A percentile compares a stretch with the other conserved stretches of the same genome.
Conservation (phyloP, 805 yeast genomes). For the Suhomyces xylopsoci region DNA sequence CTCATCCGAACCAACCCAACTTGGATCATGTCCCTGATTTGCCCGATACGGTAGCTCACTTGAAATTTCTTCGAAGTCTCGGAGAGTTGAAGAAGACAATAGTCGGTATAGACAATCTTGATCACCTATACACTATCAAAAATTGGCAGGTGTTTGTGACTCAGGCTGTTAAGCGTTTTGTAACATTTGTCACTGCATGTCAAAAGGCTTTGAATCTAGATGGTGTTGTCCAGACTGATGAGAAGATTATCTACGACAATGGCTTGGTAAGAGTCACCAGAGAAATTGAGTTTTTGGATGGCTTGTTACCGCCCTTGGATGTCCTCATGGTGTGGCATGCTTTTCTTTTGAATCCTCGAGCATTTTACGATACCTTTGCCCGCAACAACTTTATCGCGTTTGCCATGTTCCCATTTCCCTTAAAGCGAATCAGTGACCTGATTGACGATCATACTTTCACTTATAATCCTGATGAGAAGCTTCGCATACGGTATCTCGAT, state of each 20-base stretch:
- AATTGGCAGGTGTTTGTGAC: conserved; percentile 23
- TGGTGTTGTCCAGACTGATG: not conserved
- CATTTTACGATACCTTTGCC: conserved; percentile 13
- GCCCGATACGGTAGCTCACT: conserved; percentile 19
- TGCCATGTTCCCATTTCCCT: conserved; percentile 18
- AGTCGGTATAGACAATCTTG: not conserved
- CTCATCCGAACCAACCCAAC: not conserved
- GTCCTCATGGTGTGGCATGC: conserved; percentile 24
- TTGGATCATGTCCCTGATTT: conserved; percentile 7
- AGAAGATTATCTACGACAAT: conserved; percentile 2
- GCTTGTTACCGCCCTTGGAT: conserved; percentile 21
- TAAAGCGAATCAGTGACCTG: conserved; percentile 6
- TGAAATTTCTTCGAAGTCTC: conserved; percentile 22
- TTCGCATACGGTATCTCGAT: conserved; percentile 6
- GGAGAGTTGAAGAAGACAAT: conserved; percentile 14
- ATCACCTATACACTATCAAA: conserved; percentile 6
- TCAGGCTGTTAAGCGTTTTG: conserved; percentile 20
- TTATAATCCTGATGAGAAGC: conserved; percentile 9
- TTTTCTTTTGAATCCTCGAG: conserved; percentile 17
- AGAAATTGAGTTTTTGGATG: not conserved
- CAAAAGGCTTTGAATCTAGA: not conserved
- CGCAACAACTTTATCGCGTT: conserved; percentile 15
- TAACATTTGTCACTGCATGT: conserved; percentile 17
- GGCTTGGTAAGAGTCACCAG: not conserved
- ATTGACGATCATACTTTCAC: conserved; percentile 11